phyloP scores from a whole-genome alignment of 164 flowering plant species.

The Taxillus chinensis region DNA sequence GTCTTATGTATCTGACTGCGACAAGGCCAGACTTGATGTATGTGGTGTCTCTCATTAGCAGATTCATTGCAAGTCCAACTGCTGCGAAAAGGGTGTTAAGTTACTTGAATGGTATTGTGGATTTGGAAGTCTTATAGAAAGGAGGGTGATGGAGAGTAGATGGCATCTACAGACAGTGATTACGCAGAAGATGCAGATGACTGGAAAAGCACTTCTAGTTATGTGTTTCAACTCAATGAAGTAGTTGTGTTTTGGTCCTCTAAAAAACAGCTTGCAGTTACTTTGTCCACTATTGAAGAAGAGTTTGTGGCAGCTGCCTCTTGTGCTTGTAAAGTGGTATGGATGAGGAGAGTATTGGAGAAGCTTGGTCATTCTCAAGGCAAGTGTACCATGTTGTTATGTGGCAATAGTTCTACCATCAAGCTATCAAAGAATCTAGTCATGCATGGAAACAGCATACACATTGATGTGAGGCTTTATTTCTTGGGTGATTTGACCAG shows the following conservation, averaged over 20 bases:
- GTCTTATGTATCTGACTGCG: not conserved
- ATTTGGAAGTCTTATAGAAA: not conserved
- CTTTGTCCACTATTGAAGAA: too few relatives aligned
- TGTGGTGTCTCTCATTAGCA: conserved; percentile 5
- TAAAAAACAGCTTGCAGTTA: too few relatives aligned
- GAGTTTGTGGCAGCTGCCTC: not conserved
- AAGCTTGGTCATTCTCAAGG: not conserved
- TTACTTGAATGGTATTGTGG: too few relatives aligned
- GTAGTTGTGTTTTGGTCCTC: too few relatives aligned
- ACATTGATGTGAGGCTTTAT: conserved; percentile 4
- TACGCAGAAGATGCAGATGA: too few relatives aligned
- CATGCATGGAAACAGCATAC: not conserved
- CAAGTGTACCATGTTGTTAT: too few relatives aligned
- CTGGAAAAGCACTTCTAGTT: too few relatives aligned
- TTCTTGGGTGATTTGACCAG: conserved; percentile 1
- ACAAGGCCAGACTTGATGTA: conserved; percentile 8
- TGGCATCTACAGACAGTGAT: conserved; percentile 7
- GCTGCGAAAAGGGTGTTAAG: conserved; percentile 9
- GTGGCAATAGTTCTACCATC: too few relatives aligned
- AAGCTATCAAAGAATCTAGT: not conserved
- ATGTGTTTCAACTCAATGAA: too few relatives aligned
- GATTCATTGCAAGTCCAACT: conserved; percentile 8
- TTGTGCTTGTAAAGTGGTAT: not conserved
- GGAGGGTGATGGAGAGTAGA: conserved; percentile 5
- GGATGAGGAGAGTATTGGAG: conserved; percentile 6